phyloP scores from a whole-genome alignment of 2,329 filamentous ascomycete species.

The Xylaria sp. region DNA sequence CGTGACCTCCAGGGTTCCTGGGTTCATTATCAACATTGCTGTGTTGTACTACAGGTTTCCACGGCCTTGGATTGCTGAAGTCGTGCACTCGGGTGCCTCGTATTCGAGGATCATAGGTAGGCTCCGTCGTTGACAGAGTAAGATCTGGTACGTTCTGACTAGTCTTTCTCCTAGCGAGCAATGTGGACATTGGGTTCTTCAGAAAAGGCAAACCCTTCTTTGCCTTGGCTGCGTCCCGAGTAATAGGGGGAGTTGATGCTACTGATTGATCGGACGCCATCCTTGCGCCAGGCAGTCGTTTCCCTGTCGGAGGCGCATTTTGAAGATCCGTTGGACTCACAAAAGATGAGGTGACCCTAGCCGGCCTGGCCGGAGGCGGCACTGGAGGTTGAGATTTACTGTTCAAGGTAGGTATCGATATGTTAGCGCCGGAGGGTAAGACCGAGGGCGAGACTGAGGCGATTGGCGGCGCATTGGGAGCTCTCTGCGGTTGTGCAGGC shows the following conservation, averaged over 20 bases:
- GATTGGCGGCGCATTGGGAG: conserved; percentile 13
- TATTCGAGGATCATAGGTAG: conserved; percentile 67
- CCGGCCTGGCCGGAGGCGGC: conserved; percentile 37
- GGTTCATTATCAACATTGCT: conserved; percentile 32
- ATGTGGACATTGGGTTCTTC: conserved; percentile 64
- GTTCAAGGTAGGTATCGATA: conserved; percentile 41
- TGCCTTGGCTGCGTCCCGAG: conserved; percentile 50
- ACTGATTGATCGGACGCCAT: conserved; percentile 47
- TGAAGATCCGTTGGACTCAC: conserved; percentile 57
- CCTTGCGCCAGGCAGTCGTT: conserved; percentile 51
- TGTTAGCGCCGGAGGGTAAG: conserved; percentile 33
- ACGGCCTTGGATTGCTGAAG: conserved; percentile 65
- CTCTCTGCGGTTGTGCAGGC: conserved; percentile 28
- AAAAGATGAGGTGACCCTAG: conserved; percentile 52
- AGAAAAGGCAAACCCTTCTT: conserved; percentile 63
- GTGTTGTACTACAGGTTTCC: conserved; percentile 44
- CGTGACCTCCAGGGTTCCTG: conserved; percentile 28
- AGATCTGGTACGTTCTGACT: conserved; percentile 55
- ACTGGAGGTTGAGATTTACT: conserved; percentile 36
- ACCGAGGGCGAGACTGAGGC: conserved; percentile 4
- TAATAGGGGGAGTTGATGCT: conserved; percentile 39
- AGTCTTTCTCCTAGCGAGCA: conserved; percentile 62
- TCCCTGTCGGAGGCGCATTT: conserved; percentile 44
- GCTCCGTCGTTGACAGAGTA: conserved; percentile 51
- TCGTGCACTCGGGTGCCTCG: conserved; percentile 68